A percentile compares a stretch with the other conserved stretches of the same genome.
Conservation (phyloP, 805 yeast species). For the Clavispora santaluciae region DNA sequence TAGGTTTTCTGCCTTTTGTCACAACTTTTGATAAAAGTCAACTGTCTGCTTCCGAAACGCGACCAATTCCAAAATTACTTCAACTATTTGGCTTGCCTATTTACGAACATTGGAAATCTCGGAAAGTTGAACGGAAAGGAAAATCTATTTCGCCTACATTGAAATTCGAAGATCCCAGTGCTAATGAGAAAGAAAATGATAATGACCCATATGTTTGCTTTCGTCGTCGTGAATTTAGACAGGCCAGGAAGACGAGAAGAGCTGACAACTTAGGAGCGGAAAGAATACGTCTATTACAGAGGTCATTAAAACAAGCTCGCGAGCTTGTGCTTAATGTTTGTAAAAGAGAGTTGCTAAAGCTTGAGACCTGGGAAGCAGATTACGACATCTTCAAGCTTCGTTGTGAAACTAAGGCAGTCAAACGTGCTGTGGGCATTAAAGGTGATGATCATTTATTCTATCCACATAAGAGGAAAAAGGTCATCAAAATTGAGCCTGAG, state of each 20-base stretch:
- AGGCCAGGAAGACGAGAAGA: constrained; percentile 92
- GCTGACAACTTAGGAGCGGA: constrained; percentile 90
- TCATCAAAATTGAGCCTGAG: constrained; percentile 30
- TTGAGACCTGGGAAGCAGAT: constrained; percentile 60
- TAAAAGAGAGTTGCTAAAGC: constrained; percentile 63
- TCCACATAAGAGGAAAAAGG: constrained; percentile 68
- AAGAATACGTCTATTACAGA: constrained; percentile 65
- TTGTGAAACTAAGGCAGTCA: constrained; percentile 63
- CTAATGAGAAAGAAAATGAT: constrained; percentile 76
- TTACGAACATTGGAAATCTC: constrained; percentile 75
- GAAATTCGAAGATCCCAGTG: constrained; percentile 74
- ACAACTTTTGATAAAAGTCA: constrained; percentile 52
- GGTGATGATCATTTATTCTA: constrained; percentile 84
- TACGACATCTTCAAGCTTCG: constrained; percentile 67
- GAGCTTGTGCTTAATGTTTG: constrained; percentile 65
- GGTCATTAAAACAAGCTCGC: constrained; percentile 73
- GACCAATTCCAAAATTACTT: constrained; percentile 46
- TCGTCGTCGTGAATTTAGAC: constrained; percentile 91
- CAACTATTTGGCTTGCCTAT: constrained; percentile 59
- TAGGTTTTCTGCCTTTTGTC: constrained; percentile 50
- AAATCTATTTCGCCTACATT: constrained; percentile 66
- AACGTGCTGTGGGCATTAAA: constrained; percentile 67
- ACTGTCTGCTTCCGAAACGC: constrained; percentile 19
- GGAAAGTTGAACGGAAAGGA: constrained; percentile 71
- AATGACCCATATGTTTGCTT: constrained; percentile 93